A percentile compares a stretch with the other conserved stretches of the same genome.
Evolutionary conservation across 2,329 filamentous ascomycete species (phyloP).

Genomic region (Tricladium varicosporioides): DNA sequence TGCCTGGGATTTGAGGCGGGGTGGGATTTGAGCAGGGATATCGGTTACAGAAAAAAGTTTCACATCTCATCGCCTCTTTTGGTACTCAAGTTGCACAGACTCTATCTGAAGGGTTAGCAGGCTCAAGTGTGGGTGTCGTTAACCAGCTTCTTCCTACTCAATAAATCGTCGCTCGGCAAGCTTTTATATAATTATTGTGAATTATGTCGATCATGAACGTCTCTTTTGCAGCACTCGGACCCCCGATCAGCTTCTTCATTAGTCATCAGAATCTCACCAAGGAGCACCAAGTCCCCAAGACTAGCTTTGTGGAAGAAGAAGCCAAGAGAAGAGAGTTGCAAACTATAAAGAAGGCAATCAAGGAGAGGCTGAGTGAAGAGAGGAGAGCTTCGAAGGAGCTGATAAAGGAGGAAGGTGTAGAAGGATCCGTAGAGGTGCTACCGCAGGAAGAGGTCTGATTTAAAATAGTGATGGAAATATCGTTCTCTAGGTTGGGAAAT

Average conservation of each 20-base stretch:
- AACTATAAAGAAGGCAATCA: conserved; percentile 13
- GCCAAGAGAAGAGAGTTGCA: conserved; percentile 20
- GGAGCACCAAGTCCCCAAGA: conserved; percentile 46
- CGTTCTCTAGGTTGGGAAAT: too few relatives aligned
- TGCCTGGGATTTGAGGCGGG: too few relatives aligned
- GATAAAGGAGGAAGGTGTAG: background rate
- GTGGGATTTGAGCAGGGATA: too few relatives aligned
- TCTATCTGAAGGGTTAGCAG: conserved; percentile 26
- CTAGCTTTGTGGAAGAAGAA: conserved; percentile 19
- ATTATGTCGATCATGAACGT: conserved; percentile 34
- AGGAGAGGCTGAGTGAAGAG: conserved; percentile 10
- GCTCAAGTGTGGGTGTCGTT: conserved; percentile 20
- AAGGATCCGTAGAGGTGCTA: background rate
- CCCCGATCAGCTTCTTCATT: conserved; percentile 44
- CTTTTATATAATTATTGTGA: conserved; percentile 13
- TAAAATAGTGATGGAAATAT: background rate
- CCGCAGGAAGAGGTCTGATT: conserved; percentile 4
- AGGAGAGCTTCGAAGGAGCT: conserved; percentile 9
- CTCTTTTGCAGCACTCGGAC: conserved; percentile 29
- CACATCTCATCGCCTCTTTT: conserved; percentile 20
- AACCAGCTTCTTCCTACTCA: conserved; percentile 12
- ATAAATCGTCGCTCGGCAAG: conserved; percentile 13
- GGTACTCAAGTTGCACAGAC: conserved; percentile 23
- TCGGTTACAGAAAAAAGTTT: conserved; percentile 29
- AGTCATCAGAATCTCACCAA: conserved; percentile 43